Evolutionary conservation across 495 filamentous ascomycete species (phyloP).

Genomic region (Poronia punctata): DNA sequence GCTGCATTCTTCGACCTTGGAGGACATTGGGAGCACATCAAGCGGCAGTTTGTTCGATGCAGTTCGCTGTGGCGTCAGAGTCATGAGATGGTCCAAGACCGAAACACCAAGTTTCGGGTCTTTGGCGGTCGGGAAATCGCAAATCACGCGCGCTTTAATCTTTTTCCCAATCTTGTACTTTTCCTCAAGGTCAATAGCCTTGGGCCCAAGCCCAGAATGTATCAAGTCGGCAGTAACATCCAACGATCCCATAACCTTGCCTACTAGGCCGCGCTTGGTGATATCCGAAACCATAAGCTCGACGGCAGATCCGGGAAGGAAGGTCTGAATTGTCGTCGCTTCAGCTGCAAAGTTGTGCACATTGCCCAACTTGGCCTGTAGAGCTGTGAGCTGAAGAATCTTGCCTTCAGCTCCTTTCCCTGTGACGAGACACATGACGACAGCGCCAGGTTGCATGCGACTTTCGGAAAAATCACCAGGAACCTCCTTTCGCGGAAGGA

Average conservation of each 20-base stretch:
- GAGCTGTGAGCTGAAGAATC: conserved; percentile 78
- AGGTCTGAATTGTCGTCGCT: conserved; percentile 82
- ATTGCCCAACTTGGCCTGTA: conserved; percentile 60
- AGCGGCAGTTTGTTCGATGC: conserved; percentile 33
- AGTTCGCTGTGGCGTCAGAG: conserved; percentile 47
- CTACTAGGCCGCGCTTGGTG: conserved; percentile 48
- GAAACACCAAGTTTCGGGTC: conserved; percentile 80
- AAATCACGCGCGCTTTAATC: conserved; percentile 78
- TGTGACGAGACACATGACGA: conserved; percentile 75
- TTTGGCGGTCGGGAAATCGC: conserved; percentile 70
- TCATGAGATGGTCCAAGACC: conserved; percentile 71
- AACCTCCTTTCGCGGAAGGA: conserved; percentile 84
- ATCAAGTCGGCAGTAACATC: conserved; percentile 84
- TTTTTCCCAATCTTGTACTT: conserved; percentile 76
- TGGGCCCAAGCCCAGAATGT: conserved; percentile 68
- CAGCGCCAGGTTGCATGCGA: conserved; percentile 54
- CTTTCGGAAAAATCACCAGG: conserved; percentile 60
- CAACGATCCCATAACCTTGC: conserved; percentile 88
- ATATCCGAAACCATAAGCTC: conserved; percentile 78
- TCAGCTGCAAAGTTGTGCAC: conserved; percentile 59
- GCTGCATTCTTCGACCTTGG: conserved; percentile 66
- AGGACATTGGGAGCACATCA: conserved; percentile 60
- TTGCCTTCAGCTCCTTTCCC: conserved; percentile 71
- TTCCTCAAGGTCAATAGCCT: conserved; percentile 57
- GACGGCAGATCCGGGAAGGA: conserved; percentile 81